Conservation (phyloP, 202 grass and related monocot species). For the Carex sylvatica region DNA sequence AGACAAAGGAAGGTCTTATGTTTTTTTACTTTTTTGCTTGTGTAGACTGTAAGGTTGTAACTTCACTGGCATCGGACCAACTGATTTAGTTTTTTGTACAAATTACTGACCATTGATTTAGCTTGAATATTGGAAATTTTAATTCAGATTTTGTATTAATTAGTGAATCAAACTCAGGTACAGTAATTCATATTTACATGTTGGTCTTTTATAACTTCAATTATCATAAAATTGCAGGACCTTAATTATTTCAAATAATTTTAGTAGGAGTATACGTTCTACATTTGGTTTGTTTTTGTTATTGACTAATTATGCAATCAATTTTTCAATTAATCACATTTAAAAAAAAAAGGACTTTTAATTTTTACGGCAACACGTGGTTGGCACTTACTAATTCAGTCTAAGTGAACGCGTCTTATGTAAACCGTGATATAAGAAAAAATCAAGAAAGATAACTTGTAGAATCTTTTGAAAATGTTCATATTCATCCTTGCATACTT, state of each 20-base stretch:
- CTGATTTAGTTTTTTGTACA: slow-evolving; percentile 76
- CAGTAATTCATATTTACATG: slow-evolving; percentile 16
- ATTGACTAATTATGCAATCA: too few relatives aligned
- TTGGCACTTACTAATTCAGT: too few relatives aligned
- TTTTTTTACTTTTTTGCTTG: slow-evolving; percentile 23
- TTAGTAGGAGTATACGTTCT: slow-evolving; percentile 65
- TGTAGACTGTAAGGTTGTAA: slow-evolving; percentile 72
- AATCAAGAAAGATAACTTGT: too few relatives aligned
- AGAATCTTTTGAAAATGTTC: too few relatives aligned
- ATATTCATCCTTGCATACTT: too few relatives aligned
- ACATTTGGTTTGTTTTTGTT: slow-evolving; percentile 49
- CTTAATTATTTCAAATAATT: slow-evolving; percentile 61
- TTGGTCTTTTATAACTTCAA: slow-evolving; percentile 14
- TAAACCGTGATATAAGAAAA: too few relatives aligned
- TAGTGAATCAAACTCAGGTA: too few relatives aligned
- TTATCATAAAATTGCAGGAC: slow-evolving; percentile 42
- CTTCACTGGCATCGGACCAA: slow-evolving; percentile 59
- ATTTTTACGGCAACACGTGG: too few relatives aligned
- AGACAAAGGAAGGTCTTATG: neutral
- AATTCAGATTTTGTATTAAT: slow-evolving; percentile 9
- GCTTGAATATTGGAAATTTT: slow-evolving; percentile 22
- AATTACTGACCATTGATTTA: slow-evolving; percentile 2
- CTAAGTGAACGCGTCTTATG: too few relatives aligned
- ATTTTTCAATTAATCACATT: too few relatives aligned
- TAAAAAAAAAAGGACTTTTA: too few relatives aligned